These are phyloP conservation scores for Leishmania arabica DNA, from an alignment of 208 protist species.

Conservation along the genomic window DNA sequence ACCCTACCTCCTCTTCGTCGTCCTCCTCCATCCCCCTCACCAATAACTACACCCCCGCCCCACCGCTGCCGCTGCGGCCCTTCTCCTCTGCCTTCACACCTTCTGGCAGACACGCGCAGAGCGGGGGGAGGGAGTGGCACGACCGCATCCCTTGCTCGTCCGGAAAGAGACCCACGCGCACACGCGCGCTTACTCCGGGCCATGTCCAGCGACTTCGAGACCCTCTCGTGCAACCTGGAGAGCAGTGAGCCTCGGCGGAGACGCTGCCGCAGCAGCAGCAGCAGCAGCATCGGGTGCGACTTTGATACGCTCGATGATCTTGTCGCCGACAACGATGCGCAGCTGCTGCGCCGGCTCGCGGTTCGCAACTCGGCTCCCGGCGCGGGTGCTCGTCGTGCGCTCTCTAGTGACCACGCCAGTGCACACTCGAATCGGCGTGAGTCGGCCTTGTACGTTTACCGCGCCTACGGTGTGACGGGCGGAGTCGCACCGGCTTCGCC, in stretches of 20 bases:
- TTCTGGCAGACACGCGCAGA: too few relatives aligned
- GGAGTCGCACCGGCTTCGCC: neutral
- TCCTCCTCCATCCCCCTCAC: neutral
- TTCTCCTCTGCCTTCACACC: neutral
- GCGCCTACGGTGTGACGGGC: constrained; percentile 10
- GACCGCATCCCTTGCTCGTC: neutral
- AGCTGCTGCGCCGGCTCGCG: constrained; percentile 6
- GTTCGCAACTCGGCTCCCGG: neutral
- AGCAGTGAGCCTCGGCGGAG: neutral
- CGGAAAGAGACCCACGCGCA: neutral
- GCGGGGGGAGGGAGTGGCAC: too few relatives aligned
- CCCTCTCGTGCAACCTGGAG: constrained; percentile 26
- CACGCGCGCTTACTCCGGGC: neutral
- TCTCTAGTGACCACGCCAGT: neutral
- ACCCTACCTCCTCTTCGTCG: neutral
- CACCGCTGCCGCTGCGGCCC: neutral
- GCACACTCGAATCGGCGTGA: neutral
- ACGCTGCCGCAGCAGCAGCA: neutral
- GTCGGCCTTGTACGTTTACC: constrained; percentile 8
- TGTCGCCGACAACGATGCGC: constrained; percentile 1
- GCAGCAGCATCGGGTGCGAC: neutral
- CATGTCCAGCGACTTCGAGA: constrained; percentile 38
- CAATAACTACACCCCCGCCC: too few relatives aligned
- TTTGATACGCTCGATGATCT: constrained; percentile 26
- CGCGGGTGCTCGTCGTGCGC: neutral